A percentile compares a stretch with the other conserved stretches of the same genome.
Evolutionary conservation across 768 basidiomycete genomes (phyloP).

Genomic region (Kwoniella sp.): DNA sequence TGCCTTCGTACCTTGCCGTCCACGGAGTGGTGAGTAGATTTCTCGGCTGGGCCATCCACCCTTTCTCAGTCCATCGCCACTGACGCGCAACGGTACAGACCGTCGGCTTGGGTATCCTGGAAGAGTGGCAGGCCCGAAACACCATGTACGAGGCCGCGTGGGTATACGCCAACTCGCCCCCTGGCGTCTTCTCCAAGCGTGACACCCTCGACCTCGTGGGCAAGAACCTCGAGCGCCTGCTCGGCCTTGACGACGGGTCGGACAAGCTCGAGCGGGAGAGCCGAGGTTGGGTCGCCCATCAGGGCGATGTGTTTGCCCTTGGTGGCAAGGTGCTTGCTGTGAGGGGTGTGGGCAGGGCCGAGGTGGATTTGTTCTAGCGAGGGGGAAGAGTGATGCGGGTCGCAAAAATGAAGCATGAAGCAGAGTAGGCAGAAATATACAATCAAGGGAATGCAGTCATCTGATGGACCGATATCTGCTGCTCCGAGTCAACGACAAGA

Average conservation of each 20-base stretch:
- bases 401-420: no score
- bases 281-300: slow-evolving; percentile 44
- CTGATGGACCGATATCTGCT: no score
- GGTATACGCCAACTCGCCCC: slow-evolving; percentile 56
- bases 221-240: slow-evolving; percentile 58
- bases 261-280: not conserved
- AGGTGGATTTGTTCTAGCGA: slow-evolving; percentile 57
- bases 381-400: no score
- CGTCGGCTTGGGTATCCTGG: slow-evolving; percentile 55
- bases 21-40: slow-evolving; percentile 63
- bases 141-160: slow-evolving; percentile 76
- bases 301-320: slow-evolving; percentile 60
- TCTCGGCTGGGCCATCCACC: slow-evolving; percentile 54
- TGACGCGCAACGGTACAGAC: slow-evolving; percentile 9
- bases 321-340: slow-evolving; percentile 56
- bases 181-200: slow-evolving; percentile 52
- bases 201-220: slow-evolving; percentile 59
- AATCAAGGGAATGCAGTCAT: no score
- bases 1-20: slow-evolving; percentile 60
- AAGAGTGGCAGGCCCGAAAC: slow-evolving; percentile 69
- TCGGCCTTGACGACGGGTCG: slow-evolving; percentile 49
- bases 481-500: no score
- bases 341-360: slow-evolving; percentile 52
- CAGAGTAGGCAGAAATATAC: no score
- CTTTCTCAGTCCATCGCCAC: not conserved